Evolutionary conservation across 768 basidiomycete species (phyloP).

Genomic region (Rhizopogon salebrosus): DNA sequence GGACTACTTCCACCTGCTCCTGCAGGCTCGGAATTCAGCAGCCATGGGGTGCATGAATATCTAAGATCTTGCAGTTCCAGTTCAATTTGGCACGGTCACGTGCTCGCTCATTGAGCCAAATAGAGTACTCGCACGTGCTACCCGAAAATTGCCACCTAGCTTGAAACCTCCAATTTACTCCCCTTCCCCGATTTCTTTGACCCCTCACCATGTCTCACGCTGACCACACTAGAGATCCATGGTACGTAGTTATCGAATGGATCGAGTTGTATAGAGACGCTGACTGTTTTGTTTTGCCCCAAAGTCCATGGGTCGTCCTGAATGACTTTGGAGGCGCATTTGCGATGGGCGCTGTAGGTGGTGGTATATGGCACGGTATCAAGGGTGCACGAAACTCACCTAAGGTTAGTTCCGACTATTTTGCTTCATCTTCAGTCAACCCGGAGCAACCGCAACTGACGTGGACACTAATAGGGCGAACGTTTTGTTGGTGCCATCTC

Average conservation of each 20-base stretch:
- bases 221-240: conserved; percentile 92
- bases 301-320: conserved; percentile 95
- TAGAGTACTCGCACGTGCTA: too few relatives aligned
- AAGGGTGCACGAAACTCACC: conserved; percentile 98
- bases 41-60: too few relatives aligned
- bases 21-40: too few relatives aligned
- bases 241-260: conserved; percentile 40
- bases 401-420: conserved; percentile 47
- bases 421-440: background rate
- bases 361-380: conserved; percentile 97
- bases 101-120: too few relatives aligned
- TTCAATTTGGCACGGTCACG: too few relatives aligned
- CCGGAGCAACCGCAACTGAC: background rate
- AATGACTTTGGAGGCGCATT: conserved; percentile 98
- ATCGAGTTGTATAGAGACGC: background rate
- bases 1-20: too few relatives aligned
- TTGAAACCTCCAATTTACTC: background rate
- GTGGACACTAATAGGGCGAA: conserved; percentile 62
- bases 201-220: conserved; percentile 66
- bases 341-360: conserved; percentile 96
- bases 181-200: conserved; percentile 5
- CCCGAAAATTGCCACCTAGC: too few relatives aligned
- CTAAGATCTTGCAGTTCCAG: too few relatives aligned
- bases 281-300: background rate
- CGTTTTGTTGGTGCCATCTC: conserved; percentile 90